Evolutionary conservation across 148 eudicot genomes (phyloP), one percentile per base, ranked within the genome.

Genomic region (Heliosperma pusillum): DNA sequence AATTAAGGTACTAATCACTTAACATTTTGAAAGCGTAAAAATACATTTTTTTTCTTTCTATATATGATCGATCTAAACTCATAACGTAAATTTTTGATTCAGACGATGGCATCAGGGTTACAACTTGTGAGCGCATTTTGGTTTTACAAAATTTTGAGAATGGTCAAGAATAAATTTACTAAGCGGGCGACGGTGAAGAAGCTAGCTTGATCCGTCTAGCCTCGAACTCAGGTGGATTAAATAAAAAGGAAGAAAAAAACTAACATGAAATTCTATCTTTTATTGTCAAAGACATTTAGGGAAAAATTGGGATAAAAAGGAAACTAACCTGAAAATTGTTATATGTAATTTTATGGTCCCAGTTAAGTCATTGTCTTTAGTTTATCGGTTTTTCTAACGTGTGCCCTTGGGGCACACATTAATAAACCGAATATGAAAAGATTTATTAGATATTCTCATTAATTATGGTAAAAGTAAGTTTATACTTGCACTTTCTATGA

Each of bases 111-210:
- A n/a, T 56, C 82, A 60, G 96, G 97, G 61, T 80, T 94, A 74
- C 97, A 91, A 81, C 86, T 94, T n/a, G 96, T 94, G 42, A 90
- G 96, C 72, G 85, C 88, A 61, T 94, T 86, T 84, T 94, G 97
- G 98, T 87, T 94, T 83, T 94, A 86, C 89, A 94, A 89, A 84
- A 92, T 94, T 68, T 83, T 80, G 22, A 82, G 85, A 63, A 94
- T 94, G 98, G 85, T 92, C 71, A 82, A 76, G 45, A 82, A 87
- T 80, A 94, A 94, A 67, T 68, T 94, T 21, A 73, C 53, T 19
- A 90, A 75, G 72, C 84, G 92, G 82, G 56, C 80, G 7, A 21
- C 80, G 13, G 19, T 73, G 58, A 82, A 79, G 56, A 84, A 84
- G 68, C 19, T 65, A 55, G 73, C 63, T 71, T 77, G 71, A 81